phyloP scores from a whole-genome alignment of 495 filamentous ascomycete species.

The Peziza echinospora region DNA sequence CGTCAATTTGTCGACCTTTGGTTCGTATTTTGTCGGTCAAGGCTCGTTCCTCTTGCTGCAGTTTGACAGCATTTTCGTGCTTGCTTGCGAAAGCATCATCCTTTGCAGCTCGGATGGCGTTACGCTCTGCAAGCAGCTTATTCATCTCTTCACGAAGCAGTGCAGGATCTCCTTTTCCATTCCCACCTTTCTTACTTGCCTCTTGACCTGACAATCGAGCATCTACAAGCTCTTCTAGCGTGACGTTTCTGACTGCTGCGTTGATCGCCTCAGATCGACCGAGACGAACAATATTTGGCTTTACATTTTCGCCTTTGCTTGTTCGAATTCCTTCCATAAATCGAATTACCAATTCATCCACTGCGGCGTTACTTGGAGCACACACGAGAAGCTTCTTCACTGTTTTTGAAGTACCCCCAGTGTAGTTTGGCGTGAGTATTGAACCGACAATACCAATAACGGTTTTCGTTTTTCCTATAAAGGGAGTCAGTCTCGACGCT shows the following conservation, averaged over 20 bases:
- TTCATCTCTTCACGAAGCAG: conserved; percentile 68
- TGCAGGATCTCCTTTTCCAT: conserved; percentile 38
- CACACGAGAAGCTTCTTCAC: conserved; percentile 81
- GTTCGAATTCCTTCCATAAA: conserved; percentile 77
- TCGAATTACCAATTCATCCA: conserved; percentile 86
- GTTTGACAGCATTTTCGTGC: conserved; percentile 27
- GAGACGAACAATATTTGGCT: conserved; percentile 69
- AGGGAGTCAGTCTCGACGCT: not conserved
- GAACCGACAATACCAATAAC: conserved; percentile 91
- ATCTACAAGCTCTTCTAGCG: conserved; percentile 76
- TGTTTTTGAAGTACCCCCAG: conserved; percentile 26
- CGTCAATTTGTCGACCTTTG: conserved; percentile 44
- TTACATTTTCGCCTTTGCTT: conserved; percentile 42
- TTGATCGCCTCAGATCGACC: conserved; percentile 89
- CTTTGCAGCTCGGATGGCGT: conserved; percentile 39
- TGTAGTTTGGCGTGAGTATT: conserved; percentile 37
- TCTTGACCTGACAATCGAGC: conserved; percentile 31
- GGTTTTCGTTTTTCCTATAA: conserved; percentile 76
- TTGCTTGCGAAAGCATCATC: conserved; percentile 45
- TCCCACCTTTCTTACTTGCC: conserved; percentile 21
- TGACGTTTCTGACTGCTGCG: conserved; percentile 69
- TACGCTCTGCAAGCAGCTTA: conserved; percentile 46
- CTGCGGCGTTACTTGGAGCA: conserved; percentile 90
- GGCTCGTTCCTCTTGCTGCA: conserved; percentile 55
- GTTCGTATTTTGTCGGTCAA: conserved; percentile 44